Percentiles rank a stretch among this genome's conserved stretches.
Evolutionary conservation across 805 yeast genomes (phyloP).

Genomic region (Wickerhamomyces mucosus): DNA sequence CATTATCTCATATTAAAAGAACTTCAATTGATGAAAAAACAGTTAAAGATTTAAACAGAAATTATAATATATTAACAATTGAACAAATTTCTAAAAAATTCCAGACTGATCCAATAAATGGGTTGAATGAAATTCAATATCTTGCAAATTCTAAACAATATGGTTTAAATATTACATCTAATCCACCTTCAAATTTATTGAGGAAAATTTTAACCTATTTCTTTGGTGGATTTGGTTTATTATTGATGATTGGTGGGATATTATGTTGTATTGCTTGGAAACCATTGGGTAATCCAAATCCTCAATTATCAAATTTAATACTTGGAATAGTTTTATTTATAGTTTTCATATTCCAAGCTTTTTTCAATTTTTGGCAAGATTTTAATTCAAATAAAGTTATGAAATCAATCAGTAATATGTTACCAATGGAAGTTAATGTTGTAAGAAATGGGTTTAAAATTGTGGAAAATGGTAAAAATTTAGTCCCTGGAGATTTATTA

Average conservation of each 20-base stretch:
- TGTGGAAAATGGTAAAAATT: conserved; percentile 23
- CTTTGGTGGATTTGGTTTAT: conserved; percentile 40
- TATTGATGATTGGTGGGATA: conserved; percentile 32
- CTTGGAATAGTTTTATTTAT: conserved; percentile 32
- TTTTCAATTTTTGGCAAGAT: conserved; percentile 37
- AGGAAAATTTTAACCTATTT: conserved; percentile 28
- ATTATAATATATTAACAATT: conserved; percentile 23
- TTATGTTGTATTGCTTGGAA: conserved; percentile 36
- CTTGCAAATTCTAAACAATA: conserved; percentile 8
- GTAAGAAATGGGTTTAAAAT: conserved; percentile 25
- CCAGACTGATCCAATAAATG: conserved; percentile 13
- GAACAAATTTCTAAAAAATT: conserved; percentile 19
- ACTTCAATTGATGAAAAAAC: conserved; percentile 10
- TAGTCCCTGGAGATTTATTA: conserved; percentile 38
- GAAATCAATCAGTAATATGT: conserved; percentile 35
- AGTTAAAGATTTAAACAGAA: conserved; percentile 18
- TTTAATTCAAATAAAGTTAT: conserved; percentile 37
- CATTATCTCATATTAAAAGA: conserved; percentile 3
- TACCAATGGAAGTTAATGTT: conserved; percentile 30
- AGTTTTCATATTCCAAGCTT: conserved; percentile 33
- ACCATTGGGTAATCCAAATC: conserved; percentile 36
- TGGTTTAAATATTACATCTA: conserved; percentile 30
- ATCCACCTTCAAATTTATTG: conserved; percentile 25
- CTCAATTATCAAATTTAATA: conserved; percentile 32
- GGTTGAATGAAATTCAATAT: conserved; percentile 16